Base-by-base conservation (phyloP, 768 basidiomycete genomes). In the Xerocomellus intermedius region DNA sequence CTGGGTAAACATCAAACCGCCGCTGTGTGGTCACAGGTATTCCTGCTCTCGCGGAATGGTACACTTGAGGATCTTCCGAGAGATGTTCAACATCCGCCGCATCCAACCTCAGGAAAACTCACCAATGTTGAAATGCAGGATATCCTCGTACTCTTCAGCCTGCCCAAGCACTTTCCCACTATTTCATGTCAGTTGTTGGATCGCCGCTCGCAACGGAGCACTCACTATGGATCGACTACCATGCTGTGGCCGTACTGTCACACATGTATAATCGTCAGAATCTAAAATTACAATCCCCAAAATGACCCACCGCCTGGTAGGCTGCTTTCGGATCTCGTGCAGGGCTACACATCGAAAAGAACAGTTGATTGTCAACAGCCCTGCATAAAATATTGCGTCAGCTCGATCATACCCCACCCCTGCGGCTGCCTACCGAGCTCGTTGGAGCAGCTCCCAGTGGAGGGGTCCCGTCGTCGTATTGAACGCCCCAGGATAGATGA, bases 281-380 rank as follows among this genome's bases (percentile, higher is more conserved):
- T 36, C 33, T 19, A 21, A 30, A 24, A 39, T 43, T 12, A 17
- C 33, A 39, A 12, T 21, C 13, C 10, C 24, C 1, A 28, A 44
- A 16, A 12, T 4, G 19, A 75, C 87, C 60, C 61, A 92, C 90
- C 53, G 96, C 94, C 66, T 97, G 93, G 70, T 98, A 98, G 16
- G 79, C 79, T 19, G 92, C 89, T 10, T 74, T 83, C 61, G 87
- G 65, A 60, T 96, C 87, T 22, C 95, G 82, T 3, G 97, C 96
- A 30, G 95, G 94, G 53, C 94, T 97, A 67, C 94, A 96, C 93
- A 95, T 96, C 1, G 90, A 81, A 58, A 98, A 83, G 74, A 83
- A 99, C n/a, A 98, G 83, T 72, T 98, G 95, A 65, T 98, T 98
- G 68, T 99, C 97, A 22, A 94, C 82, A 7, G 97, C 97, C 54